These are phyloP conservation scores for Manihot esculenta DNA, from an alignment of 441 rosid genomes.

Conservation along the genomic window DNA sequence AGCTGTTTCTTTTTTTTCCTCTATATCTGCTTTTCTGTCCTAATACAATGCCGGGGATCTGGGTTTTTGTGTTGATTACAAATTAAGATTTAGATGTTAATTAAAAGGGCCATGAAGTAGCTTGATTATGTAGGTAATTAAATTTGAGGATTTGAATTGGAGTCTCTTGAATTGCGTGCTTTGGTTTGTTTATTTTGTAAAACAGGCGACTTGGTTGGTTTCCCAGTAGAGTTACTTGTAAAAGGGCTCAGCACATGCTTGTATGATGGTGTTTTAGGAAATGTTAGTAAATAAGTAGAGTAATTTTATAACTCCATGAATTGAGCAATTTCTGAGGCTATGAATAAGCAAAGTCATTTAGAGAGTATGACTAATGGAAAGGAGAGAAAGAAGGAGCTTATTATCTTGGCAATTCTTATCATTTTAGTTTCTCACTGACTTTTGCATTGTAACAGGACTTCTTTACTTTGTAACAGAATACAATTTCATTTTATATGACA, in stretches of 20 bases:
- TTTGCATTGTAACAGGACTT: background rate
- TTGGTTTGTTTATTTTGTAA: conserved; percentile 10
- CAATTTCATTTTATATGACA: too few relatives aligned
- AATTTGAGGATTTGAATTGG: conserved; percentile 14
- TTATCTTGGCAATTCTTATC: background rate
- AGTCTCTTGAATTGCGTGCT: background rate
- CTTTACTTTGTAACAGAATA: background rate
- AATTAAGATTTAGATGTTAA: conserved; percentile 3
- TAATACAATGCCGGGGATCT: conserved; percentile 8
- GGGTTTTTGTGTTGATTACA: conserved; percentile 8
- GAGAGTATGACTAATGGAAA: background rate
- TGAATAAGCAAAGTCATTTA: background rate
- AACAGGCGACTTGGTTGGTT: conserved; percentile 30
- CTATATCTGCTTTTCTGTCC: conserved; percentile 4
- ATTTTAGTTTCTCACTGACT: background rate
- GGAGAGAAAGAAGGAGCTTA: background rate
- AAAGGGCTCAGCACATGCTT: conserved; percentile 16
- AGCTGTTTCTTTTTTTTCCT: conserved; percentile 12
- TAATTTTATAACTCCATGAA: background rate
- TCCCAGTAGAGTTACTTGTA: conserved; percentile 12
- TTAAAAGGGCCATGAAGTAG: conserved; percentile 18
- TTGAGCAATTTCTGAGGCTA: background rate
- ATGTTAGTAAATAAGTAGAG: conserved; percentile 6
- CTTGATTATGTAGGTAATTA: conserved; percentile 18
- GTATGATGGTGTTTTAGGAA: background rate